Evolutionary conservation across 768 basidiomycete genomes (phyloP).

Genomic region (Gelatoporia subvermispora): DNA sequence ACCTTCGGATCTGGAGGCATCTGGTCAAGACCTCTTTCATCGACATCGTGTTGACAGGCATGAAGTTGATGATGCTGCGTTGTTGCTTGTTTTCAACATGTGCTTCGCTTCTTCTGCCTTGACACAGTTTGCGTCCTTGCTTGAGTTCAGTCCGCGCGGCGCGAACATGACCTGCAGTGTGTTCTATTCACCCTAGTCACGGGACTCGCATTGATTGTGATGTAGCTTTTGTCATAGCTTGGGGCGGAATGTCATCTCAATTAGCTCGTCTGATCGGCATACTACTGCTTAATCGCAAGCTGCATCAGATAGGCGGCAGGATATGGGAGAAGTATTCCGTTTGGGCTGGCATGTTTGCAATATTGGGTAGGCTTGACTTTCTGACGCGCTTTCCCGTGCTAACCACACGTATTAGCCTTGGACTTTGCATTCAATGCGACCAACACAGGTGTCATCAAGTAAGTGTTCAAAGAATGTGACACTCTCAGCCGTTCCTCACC

Average conservation of each 20-base stretch:
- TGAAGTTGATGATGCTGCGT: constrained; percentile 14
- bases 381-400: no score
- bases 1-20: not conserved
- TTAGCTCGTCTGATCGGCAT: constrained; percentile 36
- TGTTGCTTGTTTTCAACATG: constrained; percentile 23
- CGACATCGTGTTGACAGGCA: not conserved
- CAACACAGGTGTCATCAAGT: constrained; percentile 32
- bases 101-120: constrained; percentile 22
- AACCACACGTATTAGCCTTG: constrained; percentile 24
- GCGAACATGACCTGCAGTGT: constrained; percentile 12
- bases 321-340: constrained; percentile 29
- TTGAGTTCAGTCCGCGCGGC: constrained; percentile 9
- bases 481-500: not conserved
- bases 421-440: constrained; percentile 37
- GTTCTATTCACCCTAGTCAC: not conserved
- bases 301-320: constrained; percentile 25
- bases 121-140: constrained; percentile 20
- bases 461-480: constrained; percentile 6
- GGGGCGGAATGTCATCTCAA: constrained; percentile 38
- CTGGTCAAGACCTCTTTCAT: no score
- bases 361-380: constrained; percentile 32
- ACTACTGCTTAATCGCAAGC: constrained; percentile 30
- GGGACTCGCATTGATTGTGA: no score
- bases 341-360: constrained; percentile 27
- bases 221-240: constrained; percentile 40